Percentiles rank a stretch among this genome's conserved stretches.
These are phyloP conservation scores for Kodamaea kakaduensis DNA, from an alignment of 805 yeast species.

Conservation along the genomic window DNA sequence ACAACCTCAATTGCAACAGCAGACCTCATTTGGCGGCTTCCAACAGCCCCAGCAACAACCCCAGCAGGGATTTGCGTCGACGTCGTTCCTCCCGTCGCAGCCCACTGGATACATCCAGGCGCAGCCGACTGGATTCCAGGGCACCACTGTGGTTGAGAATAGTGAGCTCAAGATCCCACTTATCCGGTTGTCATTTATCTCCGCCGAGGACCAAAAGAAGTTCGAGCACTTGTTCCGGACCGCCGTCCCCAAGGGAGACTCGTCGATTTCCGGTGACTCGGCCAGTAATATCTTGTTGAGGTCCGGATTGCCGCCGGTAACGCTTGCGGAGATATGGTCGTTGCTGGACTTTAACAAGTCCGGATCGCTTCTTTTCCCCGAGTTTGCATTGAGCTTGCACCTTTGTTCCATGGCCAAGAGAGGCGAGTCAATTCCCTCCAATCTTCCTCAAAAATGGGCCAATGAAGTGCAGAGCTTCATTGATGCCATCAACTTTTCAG, in stretches of 20 bases:
- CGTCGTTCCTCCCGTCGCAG: slow-evolving; percentile 23
- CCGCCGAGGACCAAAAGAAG: slow-evolving; percentile 80
- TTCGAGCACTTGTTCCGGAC: slow-evolving; percentile 82
- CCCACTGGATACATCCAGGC: slow-evolving; percentile 35
- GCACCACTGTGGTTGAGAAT: slow-evolving; percentile 45
- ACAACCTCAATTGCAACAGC: slow-evolving; percentile 31
- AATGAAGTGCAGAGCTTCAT: slow-evolving; percentile 88
- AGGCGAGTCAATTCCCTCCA: slow-evolving; percentile 74
- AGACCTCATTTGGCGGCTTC: slow-evolving; percentile 14
- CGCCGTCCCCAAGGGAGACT: slow-evolving; percentile 69
- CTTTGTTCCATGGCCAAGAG: slow-evolving; percentile 72
- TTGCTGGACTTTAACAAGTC: slow-evolving; percentile 84
- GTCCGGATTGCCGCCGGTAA: slow-evolving; percentile 70
- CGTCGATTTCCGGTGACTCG: slow-evolving; percentile 61
- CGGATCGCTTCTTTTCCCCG: slow-evolving; percentile 86
- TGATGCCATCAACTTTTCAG: slow-evolving; percentile 77
- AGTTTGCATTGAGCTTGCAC: slow-evolving; percentile 88
- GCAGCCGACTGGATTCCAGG: slow-evolving; percentile 47
- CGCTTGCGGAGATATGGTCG: slow-evolving; percentile 85
- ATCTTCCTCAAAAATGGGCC: slow-evolving; percentile 65
- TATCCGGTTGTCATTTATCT: slow-evolving; percentile 78
- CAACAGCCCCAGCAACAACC: slow-evolving; percentile 10
- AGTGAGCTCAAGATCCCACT: slow-evolving; percentile 61
- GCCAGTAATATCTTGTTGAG: slow-evolving; percentile 78
- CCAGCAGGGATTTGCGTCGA: slow-evolving; percentile 11